A percentile compares a stretch with the other conserved stretches of the same genome.
Conservation (phyloP, 371 early-diverging fungal species). For the Mortierella sp. region DNA sequence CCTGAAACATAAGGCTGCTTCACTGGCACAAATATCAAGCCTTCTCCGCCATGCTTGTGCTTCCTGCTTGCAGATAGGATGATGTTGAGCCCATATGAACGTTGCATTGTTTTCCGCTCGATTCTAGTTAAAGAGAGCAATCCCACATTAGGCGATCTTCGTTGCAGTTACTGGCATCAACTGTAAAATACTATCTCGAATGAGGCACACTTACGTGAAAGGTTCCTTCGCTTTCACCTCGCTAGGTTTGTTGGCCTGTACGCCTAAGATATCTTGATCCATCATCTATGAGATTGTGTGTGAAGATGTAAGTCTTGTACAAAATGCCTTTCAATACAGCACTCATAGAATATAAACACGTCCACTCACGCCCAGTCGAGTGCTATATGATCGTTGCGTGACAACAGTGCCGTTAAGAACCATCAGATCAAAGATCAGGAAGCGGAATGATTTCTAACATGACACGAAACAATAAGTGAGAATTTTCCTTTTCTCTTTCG, state of each 20-base stretch:
- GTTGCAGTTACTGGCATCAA: neutral
- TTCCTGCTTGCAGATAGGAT: conserved; percentile 73
- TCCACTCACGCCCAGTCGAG: conserved; percentile 74
- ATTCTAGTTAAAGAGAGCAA: conserved; percentile 51
- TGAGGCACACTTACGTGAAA: conserved; percentile 64
- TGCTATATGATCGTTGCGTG: conserved; percentile 70
- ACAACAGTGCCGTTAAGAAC: conserved; percentile 67
- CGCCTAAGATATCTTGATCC: conserved; percentile 71
- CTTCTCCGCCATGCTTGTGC: conserved; percentile 86
- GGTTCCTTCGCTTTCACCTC: conserved; percentile 58
- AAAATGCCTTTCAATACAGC: too few relatives aligned
- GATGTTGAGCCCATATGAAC: conserved; percentile 66
- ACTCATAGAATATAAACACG: too few relatives aligned
- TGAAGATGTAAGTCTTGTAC: too few relatives aligned
- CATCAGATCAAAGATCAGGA: conserved; percentile 78
- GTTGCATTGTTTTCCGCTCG: conserved; percentile 71
- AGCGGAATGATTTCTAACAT: conserved; percentile 68
- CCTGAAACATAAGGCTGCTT: conserved; percentile 80
- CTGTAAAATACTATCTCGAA: neutral
- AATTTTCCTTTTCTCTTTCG: neutral
- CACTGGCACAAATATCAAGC: conserved; percentile 90
- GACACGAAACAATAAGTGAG: neutral
- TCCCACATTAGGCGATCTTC: neutral
- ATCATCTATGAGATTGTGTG: conserved; percentile 63
- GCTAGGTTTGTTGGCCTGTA: conserved; percentile 57